Percentiles rank a stretch among this genome's conserved stretches.
These are phyloP conservation scores for Petrea volubilis DNA, from an alignment of 257 asterid genomes.

Conservation along the genomic window DNA sequence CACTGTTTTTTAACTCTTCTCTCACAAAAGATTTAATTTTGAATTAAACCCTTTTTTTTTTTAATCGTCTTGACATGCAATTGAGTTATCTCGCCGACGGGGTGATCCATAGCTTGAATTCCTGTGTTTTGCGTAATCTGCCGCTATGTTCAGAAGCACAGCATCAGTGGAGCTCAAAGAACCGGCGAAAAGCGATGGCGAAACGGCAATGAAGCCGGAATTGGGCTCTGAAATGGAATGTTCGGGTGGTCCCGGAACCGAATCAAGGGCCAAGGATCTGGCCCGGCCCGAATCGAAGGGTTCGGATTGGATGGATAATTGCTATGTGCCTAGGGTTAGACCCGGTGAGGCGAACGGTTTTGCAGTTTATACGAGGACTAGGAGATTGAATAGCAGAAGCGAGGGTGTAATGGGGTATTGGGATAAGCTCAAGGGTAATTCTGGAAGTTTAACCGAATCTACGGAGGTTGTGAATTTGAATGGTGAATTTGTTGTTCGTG, in stretches of 20 bases:
- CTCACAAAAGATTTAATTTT: slow-evolving; percentile 12
- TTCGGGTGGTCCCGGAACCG: slow-evolving; percentile 26
- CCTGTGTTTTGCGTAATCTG: slow-evolving; percentile 19
- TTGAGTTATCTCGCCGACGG: slow-evolving; percentile 11
- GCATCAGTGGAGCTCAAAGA: slow-evolving; percentile 29
- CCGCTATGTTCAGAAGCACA: slow-evolving; percentile 31
- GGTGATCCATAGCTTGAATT: slow-evolving; percentile 33
- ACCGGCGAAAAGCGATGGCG: slow-evolving; percentile 22
- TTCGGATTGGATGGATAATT: slow-evolving; percentile 35
- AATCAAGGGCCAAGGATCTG: slow-evolving; percentile 19
- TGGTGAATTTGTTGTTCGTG: slow-evolving; percentile 22
- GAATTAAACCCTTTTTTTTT: slow-evolving; percentile 8
- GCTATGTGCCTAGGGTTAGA: slow-evolving; percentile 42
- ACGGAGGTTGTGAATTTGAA: slow-evolving; percentile 29
- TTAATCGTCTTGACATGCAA: slow-evolving; percentile 29
- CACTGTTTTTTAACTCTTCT: background rate
- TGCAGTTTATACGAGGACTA: slow-evolving; percentile 69
- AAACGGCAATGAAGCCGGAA: slow-evolving; percentile 49
- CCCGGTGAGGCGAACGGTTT: slow-evolving; percentile 56
- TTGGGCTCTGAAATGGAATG: slow-evolving; percentile 36
- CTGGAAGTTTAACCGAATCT: slow-evolving; percentile 20
- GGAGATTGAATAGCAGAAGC: slow-evolving; percentile 50
- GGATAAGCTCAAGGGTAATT: slow-evolving; percentile 26
- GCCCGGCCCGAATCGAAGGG: slow-evolving; percentile 35
- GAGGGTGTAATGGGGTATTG: slow-evolving; percentile 28